Evolutionary conservation across 2,329 filamentous ascomycete genomes (phyloP).

Genomic region (Paecilomyces sp.): DNA sequence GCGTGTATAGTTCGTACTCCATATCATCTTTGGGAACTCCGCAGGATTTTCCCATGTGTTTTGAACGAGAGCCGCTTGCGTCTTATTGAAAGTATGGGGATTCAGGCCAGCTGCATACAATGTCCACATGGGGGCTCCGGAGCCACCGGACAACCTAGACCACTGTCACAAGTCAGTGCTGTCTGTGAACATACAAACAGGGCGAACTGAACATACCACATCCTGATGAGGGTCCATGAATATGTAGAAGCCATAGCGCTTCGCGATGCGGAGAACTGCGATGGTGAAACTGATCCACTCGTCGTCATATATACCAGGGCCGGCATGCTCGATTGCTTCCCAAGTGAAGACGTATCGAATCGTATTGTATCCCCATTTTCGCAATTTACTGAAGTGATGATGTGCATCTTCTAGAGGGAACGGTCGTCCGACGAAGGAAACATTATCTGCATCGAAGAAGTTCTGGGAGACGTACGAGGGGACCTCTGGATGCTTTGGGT

Average conservation of each 20-base stretch:
- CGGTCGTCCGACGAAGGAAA: constrained; percentile 80
- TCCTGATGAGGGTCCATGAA: constrained; percentile 99
- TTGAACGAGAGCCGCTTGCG: constrained; percentile 87
- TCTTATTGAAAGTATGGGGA: constrained; percentile 74
- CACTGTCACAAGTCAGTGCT: constrained; percentile 50
- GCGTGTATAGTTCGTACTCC: constrained; percentile 93
- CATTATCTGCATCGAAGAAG: constrained; percentile 89
- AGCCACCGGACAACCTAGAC: constrained; percentile 91
- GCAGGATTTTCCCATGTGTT: constrained; percentile 84
- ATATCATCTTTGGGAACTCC: constrained; percentile 96
- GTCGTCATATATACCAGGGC: constrained; percentile 88
- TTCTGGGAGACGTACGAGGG: constrained; percentile 70
- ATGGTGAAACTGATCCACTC: constrained; percentile 91
- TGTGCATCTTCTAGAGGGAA: constrained; percentile 79
- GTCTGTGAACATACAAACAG: not conserved
- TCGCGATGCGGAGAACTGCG: constrained; percentile 72
- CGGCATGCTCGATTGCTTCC: constrained; percentile 94
- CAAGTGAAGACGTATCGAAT: constrained; percentile 97
- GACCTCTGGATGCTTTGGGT: constrained; percentile 70
- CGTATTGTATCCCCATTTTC: constrained; percentile 89
- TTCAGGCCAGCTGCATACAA: constrained; percentile 90
- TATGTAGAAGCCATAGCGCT: constrained; percentile 86
- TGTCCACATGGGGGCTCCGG: constrained; percentile 96
- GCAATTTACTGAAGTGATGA: constrained; percentile 76
- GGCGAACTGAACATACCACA: constrained; percentile 54